phyloP scores from a whole-genome alignment of 345 rosid species.

The Brassica incana region DNA sequence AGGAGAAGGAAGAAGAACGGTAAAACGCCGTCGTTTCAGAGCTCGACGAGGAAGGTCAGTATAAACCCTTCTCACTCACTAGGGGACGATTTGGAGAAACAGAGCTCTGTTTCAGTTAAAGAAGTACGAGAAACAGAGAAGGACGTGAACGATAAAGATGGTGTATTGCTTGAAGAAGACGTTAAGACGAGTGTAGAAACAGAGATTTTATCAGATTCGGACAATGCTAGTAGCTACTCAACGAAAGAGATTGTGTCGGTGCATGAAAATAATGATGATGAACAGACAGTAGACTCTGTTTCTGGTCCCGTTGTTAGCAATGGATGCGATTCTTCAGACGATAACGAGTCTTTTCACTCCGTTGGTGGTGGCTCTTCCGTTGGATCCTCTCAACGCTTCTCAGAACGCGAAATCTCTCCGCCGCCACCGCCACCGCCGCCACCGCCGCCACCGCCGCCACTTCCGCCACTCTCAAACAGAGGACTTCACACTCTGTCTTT shows the following conservation, averaged over 20 bases:
- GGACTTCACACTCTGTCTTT: slow-evolving; percentile 5
- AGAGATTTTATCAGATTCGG: slow-evolving; percentile 43
- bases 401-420: slow-evolving; percentile 25
- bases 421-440: slow-evolving; percentile 51
- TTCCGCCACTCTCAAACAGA: slow-evolving; percentile 34
- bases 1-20: slow-evolving; percentile 34
- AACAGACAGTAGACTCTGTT: slow-evolving; percentile 33
- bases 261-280: slow-evolving; percentile 50
- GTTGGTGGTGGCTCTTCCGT: slow-evolving; percentile 45
- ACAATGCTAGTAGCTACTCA: slow-evolving; percentile 54
- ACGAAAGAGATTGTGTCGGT: slow-evolving; percentile 67
- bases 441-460: slow-evolving; percentile 48
- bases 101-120: slow-evolving; percentile 33
- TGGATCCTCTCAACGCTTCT: slow-evolving; percentile 39
- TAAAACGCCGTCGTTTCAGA: slow-evolving; percentile 37
- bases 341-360: slow-evolving; percentile 88
- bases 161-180: slow-evolving; percentile 37
- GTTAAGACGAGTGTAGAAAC: slow-evolving; percentile 37
- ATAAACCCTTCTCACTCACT: slow-evolving; percentile 57
- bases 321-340: slow-evolving; percentile 61
- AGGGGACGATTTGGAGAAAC: slow-evolving; percentile 63
- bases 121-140: slow-evolving; percentile 29
- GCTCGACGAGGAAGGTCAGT: slow-evolving; percentile 60
- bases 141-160: not conserved
- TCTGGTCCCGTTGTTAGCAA: slow-evolving; percentile 39